Conservation (phyloP, 2,329 filamentous ascomycete species). For the Fusarium fracticaudum region DNA sequence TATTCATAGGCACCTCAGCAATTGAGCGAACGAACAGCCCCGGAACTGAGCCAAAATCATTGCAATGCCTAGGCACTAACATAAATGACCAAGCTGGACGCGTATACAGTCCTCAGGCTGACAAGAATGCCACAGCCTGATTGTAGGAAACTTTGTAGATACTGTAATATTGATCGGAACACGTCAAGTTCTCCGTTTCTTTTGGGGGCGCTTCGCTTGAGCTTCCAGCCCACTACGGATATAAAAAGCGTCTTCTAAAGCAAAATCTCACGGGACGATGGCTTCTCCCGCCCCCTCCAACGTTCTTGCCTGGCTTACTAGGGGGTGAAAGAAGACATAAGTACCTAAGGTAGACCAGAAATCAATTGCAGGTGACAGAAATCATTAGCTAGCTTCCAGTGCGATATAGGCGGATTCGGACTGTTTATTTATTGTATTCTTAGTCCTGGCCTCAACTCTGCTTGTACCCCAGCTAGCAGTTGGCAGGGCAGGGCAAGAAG, state of each 20-base stretch:
- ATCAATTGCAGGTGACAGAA: background rate
- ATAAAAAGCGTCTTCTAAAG: background rate
- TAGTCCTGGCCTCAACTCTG: background rate
- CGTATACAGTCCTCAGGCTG: conserved; percentile 25
- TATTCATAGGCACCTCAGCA: background rate
- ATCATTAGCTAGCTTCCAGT: background rate
- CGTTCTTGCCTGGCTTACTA: conserved; percentile 4
- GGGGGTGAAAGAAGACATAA: background rate
- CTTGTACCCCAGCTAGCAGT: background rate
- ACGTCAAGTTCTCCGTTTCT: background rate
- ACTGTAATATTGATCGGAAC: background rate
- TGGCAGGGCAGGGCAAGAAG: conserved; percentile 3
- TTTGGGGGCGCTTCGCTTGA: background rate
- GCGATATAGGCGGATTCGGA: background rate
- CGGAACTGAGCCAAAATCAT: background rate
- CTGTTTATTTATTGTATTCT: background rate
- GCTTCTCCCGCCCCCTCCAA: conserved; percentile 4
- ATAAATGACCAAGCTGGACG: conserved; percentile 20
- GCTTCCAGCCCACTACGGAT: background rate
- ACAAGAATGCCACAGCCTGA: conserved; percentile 26
- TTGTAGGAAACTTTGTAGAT: background rate
- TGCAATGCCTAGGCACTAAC: background rate
- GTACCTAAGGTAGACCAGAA: background rate
- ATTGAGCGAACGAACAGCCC: background rate
- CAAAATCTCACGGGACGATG: conserved; percentile 2